Percentiles rank a stretch among this genome's conserved stretches.
These are phyloP conservation scores for Neurospora tetraspora DNA, from an alignment of 495 filamentous ascomycete species.

Conservation along the genomic window DNA sequence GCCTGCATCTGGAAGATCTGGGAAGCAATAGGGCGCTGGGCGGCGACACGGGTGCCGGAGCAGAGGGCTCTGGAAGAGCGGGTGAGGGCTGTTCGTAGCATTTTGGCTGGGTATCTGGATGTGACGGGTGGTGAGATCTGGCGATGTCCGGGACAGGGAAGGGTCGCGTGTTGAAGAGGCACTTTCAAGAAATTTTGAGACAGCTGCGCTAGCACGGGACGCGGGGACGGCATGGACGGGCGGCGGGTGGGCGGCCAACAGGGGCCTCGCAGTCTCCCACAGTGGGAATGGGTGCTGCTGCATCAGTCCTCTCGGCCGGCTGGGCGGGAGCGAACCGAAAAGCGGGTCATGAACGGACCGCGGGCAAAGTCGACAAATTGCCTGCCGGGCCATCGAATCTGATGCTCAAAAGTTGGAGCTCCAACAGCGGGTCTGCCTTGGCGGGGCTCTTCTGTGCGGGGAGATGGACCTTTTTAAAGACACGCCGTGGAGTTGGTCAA, in stretches of 20 bases:
- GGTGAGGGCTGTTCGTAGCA: constrained; percentile 35
- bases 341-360: background rate
- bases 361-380: background rate
- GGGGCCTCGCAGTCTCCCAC: background rate
- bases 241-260: background rate
- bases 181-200: constrained; percentile 10
- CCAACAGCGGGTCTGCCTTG: background rate
- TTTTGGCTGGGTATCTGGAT: constrained; percentile 16
- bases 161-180: background rate
- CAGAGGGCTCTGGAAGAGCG: constrained; percentile 29
- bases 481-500: background rate
- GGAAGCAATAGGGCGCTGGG: constrained; percentile 18
- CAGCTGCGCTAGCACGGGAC: background rate
- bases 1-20: constrained; percentile 23
- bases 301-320: background rate
- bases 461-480: background rate
- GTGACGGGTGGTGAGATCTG: background rate
- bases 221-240: background rate
- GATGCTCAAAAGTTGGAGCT: background rate
- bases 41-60: constrained; percentile 15
- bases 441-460: background rate
- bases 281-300: background rate
- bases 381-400: background rate
- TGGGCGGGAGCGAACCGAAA: background rate
- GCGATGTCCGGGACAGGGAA: background rate